Conservation (phyloP, 768 basidiomycete genomes). For the Clavaria fumosa region DNA sequence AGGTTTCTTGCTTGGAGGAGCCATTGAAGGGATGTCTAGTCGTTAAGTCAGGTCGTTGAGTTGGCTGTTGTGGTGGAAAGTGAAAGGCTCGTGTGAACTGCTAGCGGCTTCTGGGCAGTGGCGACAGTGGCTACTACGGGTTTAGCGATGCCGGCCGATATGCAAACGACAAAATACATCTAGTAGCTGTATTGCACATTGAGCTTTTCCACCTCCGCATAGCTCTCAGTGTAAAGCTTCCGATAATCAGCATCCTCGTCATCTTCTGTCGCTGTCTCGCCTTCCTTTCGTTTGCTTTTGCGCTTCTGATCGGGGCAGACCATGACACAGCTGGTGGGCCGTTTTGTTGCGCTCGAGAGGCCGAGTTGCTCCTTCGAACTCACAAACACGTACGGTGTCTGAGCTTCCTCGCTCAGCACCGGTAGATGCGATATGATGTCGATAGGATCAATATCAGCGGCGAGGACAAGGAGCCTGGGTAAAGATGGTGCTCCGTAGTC, state of each 20-base stretch:
- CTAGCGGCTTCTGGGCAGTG: too few relatives aligned
- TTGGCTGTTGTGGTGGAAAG: too few relatives aligned
- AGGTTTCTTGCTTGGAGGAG: slow-evolving; percentile 42
- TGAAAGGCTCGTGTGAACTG: too few relatives aligned
- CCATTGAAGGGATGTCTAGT: slow-evolving; percentile 20
- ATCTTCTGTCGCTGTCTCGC: slow-evolving; percentile 31
- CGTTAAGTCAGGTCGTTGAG: slow-evolving; percentile 11
- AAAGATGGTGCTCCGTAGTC: too few relatives aligned
- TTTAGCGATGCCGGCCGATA: too few relatives aligned
- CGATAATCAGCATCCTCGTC: slow-evolving; percentile 73
- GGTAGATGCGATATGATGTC: slow-evolving; percentile 98
- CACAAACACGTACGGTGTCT: slow-evolving; percentile 82
- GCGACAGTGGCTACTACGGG: too few relatives aligned
- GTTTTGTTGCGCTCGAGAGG: slow-evolving; percentile 89
- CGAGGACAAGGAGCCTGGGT: slow-evolving; percentile 77
- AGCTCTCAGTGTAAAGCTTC: slow-evolving; percentile 77
- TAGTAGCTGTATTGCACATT: too few relatives aligned
- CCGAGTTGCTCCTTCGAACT: slow-evolving; percentile 92
- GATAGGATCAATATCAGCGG: slow-evolving; percentile 94
- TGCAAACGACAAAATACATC: too few relatives aligned
- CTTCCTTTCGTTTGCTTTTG: slow-evolving; percentile 49
- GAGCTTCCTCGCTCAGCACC: slow-evolving; percentile 83
- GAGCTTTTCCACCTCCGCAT: slow-evolving; percentile 73
- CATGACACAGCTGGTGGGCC: slow-evolving; percentile 97
- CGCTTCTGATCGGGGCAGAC: slow-evolving; percentile 73